Conservation (phyloP, 345 rosid genomes). For the Murraya koenigii region DNA sequence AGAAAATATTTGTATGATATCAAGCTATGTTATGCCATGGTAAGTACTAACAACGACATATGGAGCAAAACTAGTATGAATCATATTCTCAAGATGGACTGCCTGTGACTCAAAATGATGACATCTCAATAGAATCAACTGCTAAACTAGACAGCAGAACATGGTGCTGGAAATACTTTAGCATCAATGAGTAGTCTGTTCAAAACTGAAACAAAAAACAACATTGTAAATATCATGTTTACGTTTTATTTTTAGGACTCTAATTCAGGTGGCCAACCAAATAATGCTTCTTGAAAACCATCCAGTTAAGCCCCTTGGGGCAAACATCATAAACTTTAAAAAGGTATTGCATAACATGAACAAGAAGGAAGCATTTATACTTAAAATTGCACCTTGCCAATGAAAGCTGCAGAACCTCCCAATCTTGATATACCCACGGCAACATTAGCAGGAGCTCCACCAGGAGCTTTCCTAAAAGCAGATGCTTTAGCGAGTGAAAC, state of each 20-base stretch:
- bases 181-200: not conserved
- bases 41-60: not conserved
- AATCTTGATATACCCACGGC: constrained; percentile 52
- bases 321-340: no score
- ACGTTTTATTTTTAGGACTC: no score
- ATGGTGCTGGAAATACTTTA: not conserved
- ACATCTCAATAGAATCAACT: no score
- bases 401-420: constrained; percentile 51
- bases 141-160: no score
- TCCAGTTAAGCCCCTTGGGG: no score
- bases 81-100: not conserved
- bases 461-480: constrained; percentile 52
- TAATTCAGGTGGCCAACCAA: no score
- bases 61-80: not conserved
- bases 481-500: constrained; percentile 56
- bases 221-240: not conserved
- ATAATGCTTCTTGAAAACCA: no score
- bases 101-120: not conserved
- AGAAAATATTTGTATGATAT: not conserved
- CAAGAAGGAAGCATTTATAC: not conserved
- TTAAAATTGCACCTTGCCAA: constrained; percentile 40
- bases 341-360: not conserved
- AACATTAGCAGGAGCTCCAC: constrained; percentile 66
- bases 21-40: not conserved
- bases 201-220: not conserved